phyloP scores from a whole-genome alignment of 805 yeast species.

The Barnettozyma californica region DNA sequence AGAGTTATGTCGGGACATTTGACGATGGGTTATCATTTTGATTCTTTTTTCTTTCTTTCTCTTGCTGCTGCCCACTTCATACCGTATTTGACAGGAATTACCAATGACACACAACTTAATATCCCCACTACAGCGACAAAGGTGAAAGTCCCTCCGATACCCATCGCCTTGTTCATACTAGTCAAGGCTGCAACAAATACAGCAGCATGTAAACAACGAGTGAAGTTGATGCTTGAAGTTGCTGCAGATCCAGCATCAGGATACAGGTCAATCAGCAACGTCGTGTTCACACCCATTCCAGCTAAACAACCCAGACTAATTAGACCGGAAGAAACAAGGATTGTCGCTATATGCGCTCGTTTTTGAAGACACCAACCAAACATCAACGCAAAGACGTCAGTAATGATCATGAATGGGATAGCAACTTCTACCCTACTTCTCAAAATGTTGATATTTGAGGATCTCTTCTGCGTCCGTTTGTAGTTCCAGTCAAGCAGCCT shows the following conservation, averaged over 20 bases:
- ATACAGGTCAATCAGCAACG: slow-evolving; percentile 69
- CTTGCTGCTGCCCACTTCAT: slow-evolving; percentile 25
- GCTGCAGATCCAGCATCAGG: slow-evolving; percentile 71
- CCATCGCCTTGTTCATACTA: slow-evolving; percentile 51
- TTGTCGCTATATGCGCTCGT: slow-evolving; percentile 32
- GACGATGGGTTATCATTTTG: not conserved
- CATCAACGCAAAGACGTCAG: slow-evolving; percentile 38
- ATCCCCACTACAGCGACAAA: slow-evolving; percentile 52
- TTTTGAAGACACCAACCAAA: slow-evolving; percentile 72
- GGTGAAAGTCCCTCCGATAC: slow-evolving; percentile 73
- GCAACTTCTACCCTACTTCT: slow-evolving; percentile 48
- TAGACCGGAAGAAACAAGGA: slow-evolving; percentile 53
- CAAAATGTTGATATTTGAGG: slow-evolving; percentile 41
- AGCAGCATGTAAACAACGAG: slow-evolving; percentile 71
- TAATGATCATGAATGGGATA: slow-evolving; percentile 36
- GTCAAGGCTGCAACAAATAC: slow-evolving; percentile 62
- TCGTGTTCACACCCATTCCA: slow-evolving; percentile 52
- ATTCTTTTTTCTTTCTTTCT: not conserved
- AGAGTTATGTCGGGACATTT: too few relatives aligned
- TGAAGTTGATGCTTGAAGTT: slow-evolving; percentile 64
- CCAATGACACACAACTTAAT: slow-evolving; percentile 21
- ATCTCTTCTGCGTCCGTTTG: slow-evolving; percentile 18
- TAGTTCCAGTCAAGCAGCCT: slow-evolving; percentile 49
- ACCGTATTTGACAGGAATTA: slow-evolving; percentile 29
- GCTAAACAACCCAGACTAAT: slow-evolving; percentile 56